Base-by-base conservation (phyloP, 768 basidiomycete species). In the Mycena belliarum region DNA sequence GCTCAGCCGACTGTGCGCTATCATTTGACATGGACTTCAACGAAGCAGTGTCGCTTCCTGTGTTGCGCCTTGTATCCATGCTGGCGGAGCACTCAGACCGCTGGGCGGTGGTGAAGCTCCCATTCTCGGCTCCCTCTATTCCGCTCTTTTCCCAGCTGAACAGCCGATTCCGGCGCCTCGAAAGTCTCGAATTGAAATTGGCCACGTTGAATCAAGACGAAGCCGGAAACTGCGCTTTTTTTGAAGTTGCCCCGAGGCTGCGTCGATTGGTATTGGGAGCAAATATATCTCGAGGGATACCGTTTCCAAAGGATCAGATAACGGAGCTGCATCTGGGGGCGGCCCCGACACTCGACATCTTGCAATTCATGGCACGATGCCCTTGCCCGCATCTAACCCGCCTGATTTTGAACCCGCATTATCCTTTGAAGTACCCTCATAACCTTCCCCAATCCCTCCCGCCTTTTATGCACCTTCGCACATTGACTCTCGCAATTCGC, bases 241-340 rank as follows among this genome's bases (percentile, higher is more conserved):
- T 60, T 28, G 47, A 21, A 6, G 52, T 20, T 14, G 49, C 52
- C 15, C 59, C 59, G 2, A 40, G 25, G n/a, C n/a, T 60, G 52
- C 41, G 40, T 18, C 26, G 55, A 44, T 51, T 61, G 20, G 41
- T 32, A 12, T 25, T 61, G 14, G 55, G 50, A 9, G 21, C 45
- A 12, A 46, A 46, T 7, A 9, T 61, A 7, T 24, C 59, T 8
- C 26, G 41, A 11, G 20, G 53, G 7, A 23, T 61, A 24, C 60
- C 55, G 4, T 52, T 61, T 20, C 60, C 55, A 0, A 33, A 15
- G 7, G n/a, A 44, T 8, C 60, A 61, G 23, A 46, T 61, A 32
- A 52, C 50, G 12, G 35, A 47, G 14, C 50, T 61, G 12, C 60
- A 57, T 40, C 29, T 61, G 43, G 60, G 60, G 20, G 60, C 55